phyloP scores from a whole-genome alignment of 345 rosid species.

The Aegle marmelos region DNA sequence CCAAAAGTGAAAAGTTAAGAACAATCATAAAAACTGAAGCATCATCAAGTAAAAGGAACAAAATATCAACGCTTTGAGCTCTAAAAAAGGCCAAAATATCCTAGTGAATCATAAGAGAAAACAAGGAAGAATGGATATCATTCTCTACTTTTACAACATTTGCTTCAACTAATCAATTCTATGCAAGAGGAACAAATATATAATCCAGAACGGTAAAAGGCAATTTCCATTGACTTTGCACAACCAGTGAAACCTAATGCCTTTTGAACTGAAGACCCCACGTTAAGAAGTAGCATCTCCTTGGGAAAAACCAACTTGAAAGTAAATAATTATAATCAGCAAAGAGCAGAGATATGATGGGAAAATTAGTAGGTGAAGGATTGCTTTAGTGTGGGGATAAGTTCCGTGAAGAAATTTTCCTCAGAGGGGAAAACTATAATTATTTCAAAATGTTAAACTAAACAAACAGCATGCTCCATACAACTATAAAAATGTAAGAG shows the following conservation, averaged over 20 bases:
- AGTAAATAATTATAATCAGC: neutral
- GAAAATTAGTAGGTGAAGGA: neutral
- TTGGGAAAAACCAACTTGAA: neutral
- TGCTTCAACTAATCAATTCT: neutral
- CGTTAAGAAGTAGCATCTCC: neutral
- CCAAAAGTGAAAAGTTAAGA: constrained; percentile 21
- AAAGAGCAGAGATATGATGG: neutral
- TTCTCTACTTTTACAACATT: neutral
- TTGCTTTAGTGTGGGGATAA: neutral
- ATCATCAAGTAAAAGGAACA: neutral
- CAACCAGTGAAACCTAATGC: neutral
- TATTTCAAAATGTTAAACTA: neutral
- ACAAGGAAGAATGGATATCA: neutral
- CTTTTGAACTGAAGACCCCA: neutral
- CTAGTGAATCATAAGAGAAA: neutral
- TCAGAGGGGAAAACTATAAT: neutral
- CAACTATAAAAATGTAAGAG: neutral
- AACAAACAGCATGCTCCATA: neutral
- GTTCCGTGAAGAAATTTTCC: neutral
- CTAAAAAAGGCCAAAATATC: neutral
- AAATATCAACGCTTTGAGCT: neutral
- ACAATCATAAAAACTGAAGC: neutral
- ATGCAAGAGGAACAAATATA: neutral
- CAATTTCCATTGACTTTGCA: neutral
- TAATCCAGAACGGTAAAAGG: neutral